Conservation (phyloP, 768 basidiomycete species). For the Leccinellum rugosiceps region DNA sequence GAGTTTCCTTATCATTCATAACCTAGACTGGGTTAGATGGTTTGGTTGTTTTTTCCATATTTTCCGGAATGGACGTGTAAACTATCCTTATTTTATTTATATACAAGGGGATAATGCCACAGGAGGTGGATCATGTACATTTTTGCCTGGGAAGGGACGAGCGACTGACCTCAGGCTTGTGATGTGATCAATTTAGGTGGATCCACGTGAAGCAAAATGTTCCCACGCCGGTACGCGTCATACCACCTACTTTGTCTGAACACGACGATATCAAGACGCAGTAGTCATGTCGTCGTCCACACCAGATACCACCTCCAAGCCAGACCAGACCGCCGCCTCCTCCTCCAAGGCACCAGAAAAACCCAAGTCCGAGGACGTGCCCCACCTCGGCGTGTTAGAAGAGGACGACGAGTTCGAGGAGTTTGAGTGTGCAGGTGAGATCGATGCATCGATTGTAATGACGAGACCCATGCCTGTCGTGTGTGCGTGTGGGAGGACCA, state of each 20-base stretch:
- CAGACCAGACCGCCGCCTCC: conserved; percentile 20
- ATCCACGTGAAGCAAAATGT: background rate
- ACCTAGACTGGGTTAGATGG: conserved; percentile 8
- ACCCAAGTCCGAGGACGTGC: conserved; percentile 44
- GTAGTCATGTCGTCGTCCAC: conserved; percentile 43
- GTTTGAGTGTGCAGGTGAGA: conserved; percentile 77
- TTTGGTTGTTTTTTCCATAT: conserved; percentile 3
- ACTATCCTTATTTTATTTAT: conserved; percentile 37
- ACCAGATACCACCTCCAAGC: conserved; percentile 49
- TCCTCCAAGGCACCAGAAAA: conserved; percentile 31
- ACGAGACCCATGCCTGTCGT: too few species aligned
- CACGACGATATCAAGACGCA: background rate
- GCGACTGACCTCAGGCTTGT: too few species aligned
- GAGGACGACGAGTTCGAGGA: conserved; percentile 99
- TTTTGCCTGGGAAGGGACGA: background rate
- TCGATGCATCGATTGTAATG: background rate
- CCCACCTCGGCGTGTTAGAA: conserved; percentile 84
- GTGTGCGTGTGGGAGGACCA: background rate
- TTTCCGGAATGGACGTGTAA: conserved; percentile 10
- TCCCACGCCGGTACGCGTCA: conserved; percentile 26
- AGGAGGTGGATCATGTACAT: background rate
- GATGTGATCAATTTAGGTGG: background rate
- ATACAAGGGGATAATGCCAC: conserved; percentile 7
- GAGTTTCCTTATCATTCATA: conserved; percentile 15
- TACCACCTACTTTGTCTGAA: background rate